These are phyloP conservation scores for Cercophora scortea DNA, from an alignment of 495 filamentous ascomycete genomes.

Conservation along the genomic window DNA sequence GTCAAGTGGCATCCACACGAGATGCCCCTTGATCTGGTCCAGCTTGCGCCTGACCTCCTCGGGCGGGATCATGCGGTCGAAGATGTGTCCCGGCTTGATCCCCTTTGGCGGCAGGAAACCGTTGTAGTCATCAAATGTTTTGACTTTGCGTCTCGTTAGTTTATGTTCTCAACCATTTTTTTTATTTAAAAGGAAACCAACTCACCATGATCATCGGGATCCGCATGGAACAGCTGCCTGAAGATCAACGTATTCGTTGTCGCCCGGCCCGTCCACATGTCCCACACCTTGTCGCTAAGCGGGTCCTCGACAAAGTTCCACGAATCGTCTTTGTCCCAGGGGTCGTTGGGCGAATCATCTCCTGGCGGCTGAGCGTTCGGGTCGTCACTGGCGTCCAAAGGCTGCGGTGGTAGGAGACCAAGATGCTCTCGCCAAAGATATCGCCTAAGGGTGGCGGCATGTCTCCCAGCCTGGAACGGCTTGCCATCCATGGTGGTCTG, in stretches of 20 bases:
- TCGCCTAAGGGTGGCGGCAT: constrained; percentile 73
- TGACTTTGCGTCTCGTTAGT: constrained; percentile 38
- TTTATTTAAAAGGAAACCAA: not conserved
- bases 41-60: constrained; percentile 66
- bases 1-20: constrained; percentile 92
- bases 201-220: constrained; percentile 78
- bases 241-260: constrained; percentile 78
- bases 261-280: constrained; percentile 71
- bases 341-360: constrained; percentile 59
- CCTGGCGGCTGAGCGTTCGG: constrained; percentile 78
- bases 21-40: constrained; percentile 73
- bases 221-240: constrained; percentile 80
- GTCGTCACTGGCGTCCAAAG: constrained; percentile 60
- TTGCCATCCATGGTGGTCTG: constrained; percentile 70
- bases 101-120: constrained; percentile 60
- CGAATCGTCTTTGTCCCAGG: constrained; percentile 51
- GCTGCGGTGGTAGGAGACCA: constrained; percentile 69
- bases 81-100: constrained; percentile 76
- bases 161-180: not conserved
- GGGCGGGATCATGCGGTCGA: constrained; percentile 62
- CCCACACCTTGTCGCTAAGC: constrained; percentile 71
- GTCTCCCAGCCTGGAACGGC: constrained; percentile 63
- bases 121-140: constrained; percentile 85
- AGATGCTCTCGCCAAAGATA: constrained; percentile 92
- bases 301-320: constrained; percentile 80